Percentiles rank a stretch among this genome's conserved stretches.
phyloP scores from a whole-genome alignment of 345 rosid species.

The Linum tenue region DNA sequence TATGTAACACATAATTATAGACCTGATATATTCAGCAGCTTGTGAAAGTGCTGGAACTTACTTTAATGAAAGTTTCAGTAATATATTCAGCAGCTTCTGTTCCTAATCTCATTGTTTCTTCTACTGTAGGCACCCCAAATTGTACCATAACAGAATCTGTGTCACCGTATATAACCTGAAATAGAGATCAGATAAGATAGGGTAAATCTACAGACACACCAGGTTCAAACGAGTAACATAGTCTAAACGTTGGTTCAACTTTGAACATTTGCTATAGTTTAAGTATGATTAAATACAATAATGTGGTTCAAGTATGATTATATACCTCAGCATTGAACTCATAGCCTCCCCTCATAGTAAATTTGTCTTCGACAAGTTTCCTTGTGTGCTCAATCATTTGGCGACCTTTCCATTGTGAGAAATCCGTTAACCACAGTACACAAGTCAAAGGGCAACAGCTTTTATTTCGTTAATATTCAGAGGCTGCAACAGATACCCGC shows the following conservation, averaged over 20 bases:
- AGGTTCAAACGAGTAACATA: too few species aligned
- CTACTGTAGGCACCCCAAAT: constrained; percentile 74
- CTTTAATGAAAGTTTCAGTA: constrained; percentile 77
- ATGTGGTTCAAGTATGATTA: not conserved
- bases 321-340: constrained; percentile 82
- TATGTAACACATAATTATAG: constrained; percentile 1
- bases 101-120: constrained; percentile 79
- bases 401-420: constrained; percentile 54
- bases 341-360: constrained; percentile 62
- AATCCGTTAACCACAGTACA: constrained; percentile 19
- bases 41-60: constrained; percentile 13
- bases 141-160: constrained; percentile 99
- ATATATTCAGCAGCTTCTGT: constrained; percentile 90
- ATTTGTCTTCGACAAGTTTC: constrained; percentile 81
- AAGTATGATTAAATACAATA: too few species aligned
- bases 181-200: not conserved
- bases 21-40: not conserved
- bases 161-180: constrained; percentile 92
- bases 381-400: constrained; percentile 98
- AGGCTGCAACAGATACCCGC: not conserved
- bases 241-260: too few species aligned
- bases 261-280: too few species aligned
- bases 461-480: not conserved
- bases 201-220: not conserved
- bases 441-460: not conserved